A percentile compares a stretch with the other conserved stretches of the same genome.
phyloP scores from a whole-genome alignment of 208 protist genomes.

The Porcisia hertigi region DNA sequence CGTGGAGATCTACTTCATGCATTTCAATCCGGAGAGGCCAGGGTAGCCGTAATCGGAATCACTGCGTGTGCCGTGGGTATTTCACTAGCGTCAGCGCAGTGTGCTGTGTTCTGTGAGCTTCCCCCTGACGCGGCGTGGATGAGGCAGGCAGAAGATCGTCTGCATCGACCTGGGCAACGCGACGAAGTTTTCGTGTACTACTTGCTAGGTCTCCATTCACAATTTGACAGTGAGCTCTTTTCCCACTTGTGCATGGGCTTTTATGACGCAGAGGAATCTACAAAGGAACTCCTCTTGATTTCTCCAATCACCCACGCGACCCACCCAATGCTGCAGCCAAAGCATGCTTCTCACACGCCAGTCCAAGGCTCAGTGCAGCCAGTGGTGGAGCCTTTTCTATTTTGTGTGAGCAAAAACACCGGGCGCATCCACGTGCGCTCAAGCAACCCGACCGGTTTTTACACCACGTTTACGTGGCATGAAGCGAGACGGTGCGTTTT shows the following conservation, averaged over 20 bases:
- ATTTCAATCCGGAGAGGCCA: constrained; percentile 45
- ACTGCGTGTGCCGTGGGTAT: constrained; percentile 81
- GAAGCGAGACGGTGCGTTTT: constrained; percentile 50
- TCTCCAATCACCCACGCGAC: constrained; percentile 18
- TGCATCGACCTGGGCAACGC: constrained; percentile 74
- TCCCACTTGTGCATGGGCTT: constrained; percentile 43
- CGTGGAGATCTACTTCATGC: constrained; percentile 35
- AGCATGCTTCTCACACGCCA: background rate
- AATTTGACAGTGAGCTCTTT: constrained; percentile 71
- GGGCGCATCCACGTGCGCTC: constrained; percentile 65
- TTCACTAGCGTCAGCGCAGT: constrained; percentile 61
- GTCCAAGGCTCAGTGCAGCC: background rate
- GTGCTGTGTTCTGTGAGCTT: constrained; percentile 84
- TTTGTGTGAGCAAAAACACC: constrained; percentile 68
- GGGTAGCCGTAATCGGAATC: constrained; percentile 74
- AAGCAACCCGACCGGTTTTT: constrained; percentile 11
- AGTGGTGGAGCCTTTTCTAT: constrained; percentile 25
- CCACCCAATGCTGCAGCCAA: background rate
- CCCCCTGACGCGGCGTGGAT: constrained; percentile 80
- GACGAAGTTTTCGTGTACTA: constrained; percentile 62
- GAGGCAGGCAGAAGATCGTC: constrained; percentile 81
- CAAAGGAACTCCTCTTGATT: background rate
- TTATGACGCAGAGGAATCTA: constrained; percentile 15
- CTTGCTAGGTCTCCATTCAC: constrained; percentile 57
- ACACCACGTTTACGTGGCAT: constrained; percentile 45